Evolutionary conservation across 305 asterid genomes (phyloP).

Genomic region (Rubia peregrina): DNA sequence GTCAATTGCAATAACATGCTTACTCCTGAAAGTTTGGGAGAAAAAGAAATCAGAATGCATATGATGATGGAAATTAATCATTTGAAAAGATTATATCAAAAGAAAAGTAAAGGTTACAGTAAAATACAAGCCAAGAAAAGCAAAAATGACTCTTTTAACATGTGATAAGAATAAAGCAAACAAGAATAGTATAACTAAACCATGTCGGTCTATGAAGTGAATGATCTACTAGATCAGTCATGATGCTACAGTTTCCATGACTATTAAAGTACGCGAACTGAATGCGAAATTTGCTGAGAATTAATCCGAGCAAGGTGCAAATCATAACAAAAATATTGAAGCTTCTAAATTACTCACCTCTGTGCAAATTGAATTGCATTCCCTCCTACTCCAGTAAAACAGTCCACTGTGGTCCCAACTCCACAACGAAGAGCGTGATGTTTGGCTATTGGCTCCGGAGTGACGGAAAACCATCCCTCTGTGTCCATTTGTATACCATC

Average conservation of each 20-base stretch:
- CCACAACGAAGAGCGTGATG: conserved; percentile 88
- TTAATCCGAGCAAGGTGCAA: conserved; percentile 7
- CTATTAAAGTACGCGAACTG: not conserved
- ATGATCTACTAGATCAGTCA: not conserved
- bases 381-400: conserved; percentile 92
- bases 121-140: conserved; percentile 2
- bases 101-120: conserved; percentile 3
- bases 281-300: conserved; percentile 1
- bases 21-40: conserved; percentile 43
- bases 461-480: conserved; percentile 98
- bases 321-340: conserved; percentile 14
- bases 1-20: conserved; percentile 80
- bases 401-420: conserved; percentile 52
- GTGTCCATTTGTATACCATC: conserved; percentile 79
- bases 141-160: not conserved
- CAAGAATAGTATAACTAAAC: not conserved
- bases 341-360: conserved; percentile 35
- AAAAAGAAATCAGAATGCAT: not conserved
- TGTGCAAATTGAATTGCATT: conserved; percentile 87
- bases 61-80: not conserved
- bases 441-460: conserved; percentile 75
- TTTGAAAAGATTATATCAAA: not conserved
- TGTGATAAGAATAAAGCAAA: not conserved
- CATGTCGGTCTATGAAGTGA: too few relatives aligned
- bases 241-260: not conserved